Percentiles rank a stretch among this genome's conserved stretches.
These are phyloP conservation scores for Diplotaxis tenuifolia DNA, from an alignment of 345 rosid genomes.

Conservation along the genomic window DNA sequence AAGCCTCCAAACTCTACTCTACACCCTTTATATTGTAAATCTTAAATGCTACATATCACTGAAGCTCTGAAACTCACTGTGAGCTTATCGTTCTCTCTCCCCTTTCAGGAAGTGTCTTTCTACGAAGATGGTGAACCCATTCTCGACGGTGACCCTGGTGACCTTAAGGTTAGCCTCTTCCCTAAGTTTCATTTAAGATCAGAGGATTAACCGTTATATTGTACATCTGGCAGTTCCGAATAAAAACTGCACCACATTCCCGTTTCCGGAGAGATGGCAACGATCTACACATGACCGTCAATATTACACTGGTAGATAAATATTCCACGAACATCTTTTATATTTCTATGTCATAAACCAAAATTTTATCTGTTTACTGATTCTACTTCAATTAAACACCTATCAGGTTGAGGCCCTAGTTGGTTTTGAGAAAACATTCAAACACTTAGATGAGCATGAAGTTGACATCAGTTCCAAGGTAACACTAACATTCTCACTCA, in stretches of 20 bases:
- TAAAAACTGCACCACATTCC: constrained; percentile 80
- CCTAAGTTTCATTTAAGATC: background rate
- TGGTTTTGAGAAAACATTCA: constrained; percentile 89
- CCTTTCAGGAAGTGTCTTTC: constrained; percentile 82
- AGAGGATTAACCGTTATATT: background rate
- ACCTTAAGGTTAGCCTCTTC: constrained; percentile 68
- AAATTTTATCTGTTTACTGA: background rate
- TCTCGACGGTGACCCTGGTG: constrained; percentile 97
- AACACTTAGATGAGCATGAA: constrained; percentile 94
- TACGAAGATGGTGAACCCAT: constrained; percentile 96
- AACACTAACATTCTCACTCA: constrained; percentile 9
- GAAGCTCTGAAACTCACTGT: background rate
- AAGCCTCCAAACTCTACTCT: constrained; percentile 31
- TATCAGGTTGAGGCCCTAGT: constrained; percentile 90
- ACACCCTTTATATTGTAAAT: background rate
- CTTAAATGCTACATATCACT: background rate
- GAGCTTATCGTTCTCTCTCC: constrained; percentile 4
- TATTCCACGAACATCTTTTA: background rate
- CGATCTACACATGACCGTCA: constrained; percentile 79
- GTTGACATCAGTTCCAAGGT: constrained; percentile 88
- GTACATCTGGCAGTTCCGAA: constrained; percentile 63
- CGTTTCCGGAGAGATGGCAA: constrained; percentile 84
- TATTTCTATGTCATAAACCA: background rate
- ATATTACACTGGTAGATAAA: constrained; percentile 72
- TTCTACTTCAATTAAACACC: background rate